Base-by-base conservation (phyloP, 352 stramenopile genomes). In the Globisporangium echinulatum region DNA sequence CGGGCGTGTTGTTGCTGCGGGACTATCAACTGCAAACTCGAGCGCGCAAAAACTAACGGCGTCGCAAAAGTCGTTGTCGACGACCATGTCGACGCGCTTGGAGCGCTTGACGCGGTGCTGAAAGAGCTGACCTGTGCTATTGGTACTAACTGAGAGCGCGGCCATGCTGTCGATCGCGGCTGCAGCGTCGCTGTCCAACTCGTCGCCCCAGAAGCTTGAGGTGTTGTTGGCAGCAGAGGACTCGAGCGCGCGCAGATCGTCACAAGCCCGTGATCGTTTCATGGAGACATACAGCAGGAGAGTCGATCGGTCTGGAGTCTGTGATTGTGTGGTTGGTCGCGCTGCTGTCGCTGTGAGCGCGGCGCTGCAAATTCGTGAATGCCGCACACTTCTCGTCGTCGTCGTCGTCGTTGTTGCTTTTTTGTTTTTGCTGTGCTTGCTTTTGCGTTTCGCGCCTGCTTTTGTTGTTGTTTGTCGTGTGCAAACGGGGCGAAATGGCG, bases 191-290 rank as follows among this genome's bases (percentile, higher is more conserved):
- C 25, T 33, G 25, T 33, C 25, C 25, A 33, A 52, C 44, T 40
- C 25, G 57, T 10, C 62, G 37, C 19, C 49, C 7, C 15, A 39
- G 58, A 43, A 40, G 46, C 15, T 9, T 44, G 52, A 14, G 0
- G 47, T 56, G 51, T 33, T 33, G 25, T 33, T 3, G 25, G 25
- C 25, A 33, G 69, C 54, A 43, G 68, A 57, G 63, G 55, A 67
- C 58, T 77, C 79, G 50, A 88, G 69, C 37, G 76, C 72, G 52
- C 85, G 71, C 43, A 88, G 71, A 58, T 88, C 76, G 60, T 87
- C 74, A 60, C 74, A 87, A n/a, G 79, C 79, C 53, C 79, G 76
- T 38, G 79, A 88, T 69, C 79, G 72, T 64, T 88, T 88, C 79
- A 88, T 86, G 33, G 44, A 55, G 36, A 38, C 59, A 64, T 64